Evolutionary conservation across 768 basidiomycete species (phyloP), one percentile per base, ranked within the genome.

Genomic region (Paxillus rubicundulus): DNA sequence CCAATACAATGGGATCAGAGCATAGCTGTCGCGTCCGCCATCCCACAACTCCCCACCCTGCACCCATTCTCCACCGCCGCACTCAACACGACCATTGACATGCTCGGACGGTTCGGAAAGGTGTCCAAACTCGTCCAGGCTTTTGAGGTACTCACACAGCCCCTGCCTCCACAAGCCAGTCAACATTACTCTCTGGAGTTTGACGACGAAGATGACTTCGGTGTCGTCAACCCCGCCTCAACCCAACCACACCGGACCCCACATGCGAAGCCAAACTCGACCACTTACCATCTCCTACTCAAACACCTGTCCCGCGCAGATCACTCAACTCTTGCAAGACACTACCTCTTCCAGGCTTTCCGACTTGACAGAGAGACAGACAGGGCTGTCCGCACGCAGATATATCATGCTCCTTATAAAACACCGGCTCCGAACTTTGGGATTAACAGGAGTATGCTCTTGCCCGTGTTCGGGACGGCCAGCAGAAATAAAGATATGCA

Each of bases 61-160:
- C 75, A 78, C 17, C 77, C 75, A 4, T 78, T 87, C 58, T 82
- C 86, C 14, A 84, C 82, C 7, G 65, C 79, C 17, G 81, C 86
- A 2, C 79, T 93, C 37, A 89, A 90, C 68, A 86, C 84, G 16
- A 81, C 82, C 42, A 70, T 93, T 56, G 86, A 89, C 52, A 76
- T 84, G 60, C 77, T 90, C 9, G 89, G 88, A 13, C 77, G 77
- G 9, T 61, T 76, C 16, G 78, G 81, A 12, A 70, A 84, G 48
- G 67, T 87, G 36, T 82, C 86, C 4, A 83, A 80, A 58, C 77
- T 92, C 63, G 78, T 92, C 5, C 81, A 83, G 61, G 77, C 85
- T 1, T 92, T 91, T 61, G 90, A 92, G 59, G 82, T 87, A 27
- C 80, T 91, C 52, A 89, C 89, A 0, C 77, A 82, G 44, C 87